Base-by-base conservation (phyloP, 352 stramenopile genomes). In the Pythium apleroticum region DNA sequence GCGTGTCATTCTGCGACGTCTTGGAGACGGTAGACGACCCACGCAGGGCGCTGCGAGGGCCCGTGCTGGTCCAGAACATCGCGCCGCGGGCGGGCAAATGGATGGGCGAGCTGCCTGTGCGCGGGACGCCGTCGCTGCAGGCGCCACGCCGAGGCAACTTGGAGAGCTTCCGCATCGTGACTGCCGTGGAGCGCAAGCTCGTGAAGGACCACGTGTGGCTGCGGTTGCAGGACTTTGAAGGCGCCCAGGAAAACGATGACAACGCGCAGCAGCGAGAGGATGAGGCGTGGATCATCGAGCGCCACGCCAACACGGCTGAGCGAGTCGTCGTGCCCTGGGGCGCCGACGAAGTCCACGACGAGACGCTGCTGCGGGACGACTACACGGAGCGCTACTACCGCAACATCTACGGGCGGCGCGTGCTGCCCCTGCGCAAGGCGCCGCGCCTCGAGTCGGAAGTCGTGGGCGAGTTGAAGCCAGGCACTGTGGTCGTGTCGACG, bases 131-230 rank as follows among this genome's bases (percentile, higher is more conserved):
- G 19, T 90, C 70, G 59, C 72, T 93, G 1, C 78, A 91, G 50
- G 81, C 84, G 7, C 80, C 77, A 25, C 61, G 73, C 1, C 62
- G 80, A 33, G 81, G 80, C 49, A 81, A 73, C 45, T 48, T 91
- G 1, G 76, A 84, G 52, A 78, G 60, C 37, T 91, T 83, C 60
- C 75, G 73, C 19, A 76, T 93, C 37, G 76, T 88, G 14, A 66
- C 71, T 20, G 77, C 79, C 0, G 63, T 89, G 33, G 81, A 90
- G 48, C 77, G 84, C 12, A 91, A 89, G 45, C 68, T 91, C 19
- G 71, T 93, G 15, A 89, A 93, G 62, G 81, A 93, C 56, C 80
- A 86, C 5, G 72, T 91, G 17, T 93, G 84, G 84, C 56, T 93
- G 15, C 78, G 65, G 4, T 37, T 72, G 30, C 41, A 63, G 56